These are phyloP conservation scores for Candida buenavistaensis DNA, from an alignment of 1,139 yeast genomes.

Conservation along the genomic window DNA sequence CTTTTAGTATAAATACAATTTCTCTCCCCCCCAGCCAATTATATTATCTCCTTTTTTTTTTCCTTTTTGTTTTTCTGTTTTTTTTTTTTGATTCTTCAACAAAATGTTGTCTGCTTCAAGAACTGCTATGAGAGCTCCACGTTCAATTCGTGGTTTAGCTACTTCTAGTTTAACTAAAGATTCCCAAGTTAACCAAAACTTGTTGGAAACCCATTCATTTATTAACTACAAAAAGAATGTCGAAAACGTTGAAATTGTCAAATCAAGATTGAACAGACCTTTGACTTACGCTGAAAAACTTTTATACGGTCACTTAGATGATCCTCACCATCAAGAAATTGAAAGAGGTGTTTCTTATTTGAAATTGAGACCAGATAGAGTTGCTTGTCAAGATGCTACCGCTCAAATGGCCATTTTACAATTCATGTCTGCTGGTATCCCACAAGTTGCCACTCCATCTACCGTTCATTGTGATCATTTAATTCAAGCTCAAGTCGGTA, in stretches of 20 bases:
- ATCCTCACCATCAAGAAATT: constrained; percentile 93
- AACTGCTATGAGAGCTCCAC: constrained; percentile 32
- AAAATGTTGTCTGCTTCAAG: constrained; percentile 45
- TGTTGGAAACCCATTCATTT: constrained; percentile 84
- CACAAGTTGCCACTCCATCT: constrained; percentile 92
- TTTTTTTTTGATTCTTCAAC: constrained; percentile 2
- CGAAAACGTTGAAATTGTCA: constrained; percentile 85
- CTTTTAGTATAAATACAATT: constrained; percentile 1
- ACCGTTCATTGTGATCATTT: constrained; percentile 99
- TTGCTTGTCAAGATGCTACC: constrained; percentile 99
- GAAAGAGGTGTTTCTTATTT: constrained; percentile 95
- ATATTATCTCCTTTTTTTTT: constrained; percentile 3
- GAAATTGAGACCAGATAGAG: constrained; percentile 98
- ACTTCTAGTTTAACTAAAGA: constrained; percentile 78
- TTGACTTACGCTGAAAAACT: constrained; percentile 97
- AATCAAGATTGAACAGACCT: constrained; percentile 86
- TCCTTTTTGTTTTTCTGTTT: constrained; percentile 3
- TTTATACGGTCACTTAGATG: constrained; percentile 93
- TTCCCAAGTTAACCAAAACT: constrained; percentile 89
- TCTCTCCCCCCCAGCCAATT: constrained; percentile 6
- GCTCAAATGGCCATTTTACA: constrained; percentile 99
- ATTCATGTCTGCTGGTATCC: constrained; percentile 97
- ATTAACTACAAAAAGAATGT: constrained; percentile 74
- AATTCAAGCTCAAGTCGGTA: constrained; percentile 97
- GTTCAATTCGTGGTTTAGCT: constrained; percentile 68